These are phyloP conservation scores for Coleophoma eucalyptorum DNA, from an alignment of 2,329 filamentous ascomycete species.

Conservation along the genomic window DNA sequence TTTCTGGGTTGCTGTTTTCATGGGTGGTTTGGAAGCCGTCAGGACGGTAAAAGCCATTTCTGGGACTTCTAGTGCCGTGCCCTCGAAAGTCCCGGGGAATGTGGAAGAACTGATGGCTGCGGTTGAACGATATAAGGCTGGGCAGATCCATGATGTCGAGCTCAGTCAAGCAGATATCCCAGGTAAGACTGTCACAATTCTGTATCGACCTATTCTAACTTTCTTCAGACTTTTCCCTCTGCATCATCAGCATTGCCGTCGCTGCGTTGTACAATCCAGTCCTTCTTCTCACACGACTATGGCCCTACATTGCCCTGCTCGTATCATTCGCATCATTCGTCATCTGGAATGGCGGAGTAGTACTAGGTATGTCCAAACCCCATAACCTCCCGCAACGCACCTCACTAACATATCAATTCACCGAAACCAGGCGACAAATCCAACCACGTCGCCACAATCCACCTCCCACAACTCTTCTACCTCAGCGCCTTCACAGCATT, in stretches of 20 bases:
- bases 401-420: not conserved
- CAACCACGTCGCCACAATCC: slow-evolving; percentile 86
- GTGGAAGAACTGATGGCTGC: slow-evolving; percentile 8
- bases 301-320: slow-evolving; percentile 61
- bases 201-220: not conserved
- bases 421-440: slow-evolving; percentile 75
- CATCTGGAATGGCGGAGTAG: slow-evolving; percentile 83
- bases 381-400: not conserved
- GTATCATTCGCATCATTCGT: slow-evolving; percentile 71
- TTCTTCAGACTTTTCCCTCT: slow-evolving; percentile 47
- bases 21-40: slow-evolving; percentile 58
- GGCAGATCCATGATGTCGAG: slow-evolving; percentile 52
- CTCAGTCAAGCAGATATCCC: slow-evolving; percentile 43
- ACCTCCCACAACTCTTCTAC: slow-evolving; percentile 90
- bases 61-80: slow-evolving; percentile 8
- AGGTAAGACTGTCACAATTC: slow-evolving; percentile 34
- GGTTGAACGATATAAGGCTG: slow-evolving; percentile 32
- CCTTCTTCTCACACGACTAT: slow-evolving; percentile 42
- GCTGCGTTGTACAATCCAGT: slow-evolving; percentile 49
- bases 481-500: slow-evolving; percentile 88
- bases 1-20: slow-evolving; percentile 85
- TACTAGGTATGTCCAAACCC: slow-evolving; percentile 58
- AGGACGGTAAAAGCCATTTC: slow-evolving; percentile 43
- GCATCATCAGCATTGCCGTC: slow-evolving; percentile 59
- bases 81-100: slow-evolving; percentile 2